These are phyloP conservation scores for Pseudocercospora crystallina DNA, from an alignment of 2,329 filamentous ascomycete genomes.

Conservation along the genomic window DNA sequence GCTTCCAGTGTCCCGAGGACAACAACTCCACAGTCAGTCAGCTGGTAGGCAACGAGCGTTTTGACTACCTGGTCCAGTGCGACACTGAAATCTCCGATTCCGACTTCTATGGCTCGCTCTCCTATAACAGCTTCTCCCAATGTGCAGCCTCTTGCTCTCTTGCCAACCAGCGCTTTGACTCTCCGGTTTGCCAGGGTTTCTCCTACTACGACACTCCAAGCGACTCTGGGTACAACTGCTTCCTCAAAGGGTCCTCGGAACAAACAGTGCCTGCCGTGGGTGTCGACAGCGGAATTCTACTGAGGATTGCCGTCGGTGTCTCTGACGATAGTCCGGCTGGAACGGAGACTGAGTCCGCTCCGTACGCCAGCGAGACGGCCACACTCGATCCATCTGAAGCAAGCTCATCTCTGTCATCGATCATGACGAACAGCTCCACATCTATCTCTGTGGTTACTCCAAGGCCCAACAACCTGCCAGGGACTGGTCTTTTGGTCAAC, in stretches of 20 bases:
- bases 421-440: conserved; percentile 31
- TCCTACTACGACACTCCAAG: conserved; percentile 30
- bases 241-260: conserved; percentile 32
- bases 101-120: conserved; percentile 26
- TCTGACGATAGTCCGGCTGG: conserved; percentile 20
- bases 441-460: conserved; percentile 33
- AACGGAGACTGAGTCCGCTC: conserved; percentile 27
- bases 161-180: conserved; percentile 30
- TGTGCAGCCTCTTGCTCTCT: conserved; percentile 36
- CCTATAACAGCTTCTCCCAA: conserved; percentile 31
- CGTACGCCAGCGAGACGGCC: conserved; percentile 22
- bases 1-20: conserved; percentile 35
- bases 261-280: conserved; percentile 26
- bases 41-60: conserved; percentile 32
- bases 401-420: conserved; percentile 30
- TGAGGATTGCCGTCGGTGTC: conserved; percentile 30
- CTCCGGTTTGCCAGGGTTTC: conserved; percentile 34
- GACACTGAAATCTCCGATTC: conserved; percentile 33
- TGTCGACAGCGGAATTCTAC: conserved; percentile 32
- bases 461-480: conserved; percentile 19
- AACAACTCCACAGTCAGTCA: conserved; percentile 34
- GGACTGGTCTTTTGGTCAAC: conserved; percentile 24
- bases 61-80: conserved; percentile 36
- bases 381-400: conserved; percentile 18
- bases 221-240: conserved; percentile 32